Evolutionary conservation across 257 asterid species (phyloP), one percentile per base, ranked within the genome.

Genomic region (Ilex aquifolium): DNA sequence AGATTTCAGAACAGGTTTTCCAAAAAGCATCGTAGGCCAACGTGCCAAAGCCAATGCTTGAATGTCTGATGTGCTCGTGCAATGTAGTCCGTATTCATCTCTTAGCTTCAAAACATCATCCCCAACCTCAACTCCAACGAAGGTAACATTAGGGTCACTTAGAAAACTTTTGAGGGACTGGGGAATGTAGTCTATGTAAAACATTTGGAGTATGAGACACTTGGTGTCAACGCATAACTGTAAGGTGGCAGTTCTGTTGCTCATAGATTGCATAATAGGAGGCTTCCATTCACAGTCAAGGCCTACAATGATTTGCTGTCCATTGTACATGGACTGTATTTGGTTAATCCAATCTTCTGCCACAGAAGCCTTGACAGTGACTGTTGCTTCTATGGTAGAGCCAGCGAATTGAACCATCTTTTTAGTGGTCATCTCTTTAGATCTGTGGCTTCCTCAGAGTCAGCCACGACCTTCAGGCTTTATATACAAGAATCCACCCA

Each of bases 221-320:
- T 64, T 55, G 1, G 60, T 60, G 17, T 61, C 66, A 6, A 61
- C 60, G 7, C 76, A 70, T 0, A 74, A 70, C 68, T 57, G 73
- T 13, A 74, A 66, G 0, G 71, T 67, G 13, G 79, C 79, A 0
- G 65, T 61, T 2, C 61, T 63, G 70, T 70, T 71, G 53, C 13
- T 59, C 13, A 59, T 51, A 0, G 12, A 51, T 0, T 7, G 13
- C 0, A 3, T 56, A 2, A 32, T 10, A 31, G 44, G 30, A 1
- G 70, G 72, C 60, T 56, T 55, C 79, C 79, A 74, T n/a, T 69
- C 76, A 21, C 73, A 69, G 55, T 65, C 72, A 0, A 74, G 64
- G 0, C 79, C 67, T 1, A 70, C 73, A 0, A 69, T 32, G 44
- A 69, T 64, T 10, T 54, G 63, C 21, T 27, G 69, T 15, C 61